These are phyloP conservation scores for Pneumocystis murina DNA, from an alignment of 1,139 yeast species.

Conservation along the genomic window DNA sequence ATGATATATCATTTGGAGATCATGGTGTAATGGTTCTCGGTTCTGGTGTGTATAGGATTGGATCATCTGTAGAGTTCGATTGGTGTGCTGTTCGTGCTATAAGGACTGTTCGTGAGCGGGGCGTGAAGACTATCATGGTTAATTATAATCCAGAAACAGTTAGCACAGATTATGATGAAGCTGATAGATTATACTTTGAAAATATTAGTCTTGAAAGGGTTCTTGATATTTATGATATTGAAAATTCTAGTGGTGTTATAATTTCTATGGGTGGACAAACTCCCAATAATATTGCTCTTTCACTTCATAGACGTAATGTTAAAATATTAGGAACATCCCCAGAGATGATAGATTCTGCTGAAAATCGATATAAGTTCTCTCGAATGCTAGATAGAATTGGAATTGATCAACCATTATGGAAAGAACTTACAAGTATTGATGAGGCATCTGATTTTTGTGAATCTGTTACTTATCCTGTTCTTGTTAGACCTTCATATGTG, in stretches of 20 bases:
- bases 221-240: slow-evolving; percentile 86
- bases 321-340: slow-evolving; percentile 95
- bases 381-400: slow-evolving; percentile 94
- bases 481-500: slow-evolving; percentile 95
- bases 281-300: slow-evolving; percentile 88
- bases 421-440: slow-evolving; percentile 81
- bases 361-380: slow-evolving; percentile 93
- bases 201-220: slow-evolving; percentile 91
- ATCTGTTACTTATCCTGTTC: slow-evolving; percentile 82
- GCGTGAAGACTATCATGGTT: slow-evolving; percentile 86
- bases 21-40: slow-evolving; percentile 84
- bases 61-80: slow-evolving; percentile 87
- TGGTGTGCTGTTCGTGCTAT: slow-evolving; percentile 96
- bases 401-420: slow-evolving; percentile 99
- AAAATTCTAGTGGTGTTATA: slow-evolving; percentile 80
- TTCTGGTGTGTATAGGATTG: slow-evolving; percentile 88
- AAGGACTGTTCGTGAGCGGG: slow-evolving; percentile 78
- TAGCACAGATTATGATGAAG: slow-evolving; percentile 95
- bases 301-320: slow-evolving; percentile 85
- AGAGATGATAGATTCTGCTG: slow-evolving; percentile 96
- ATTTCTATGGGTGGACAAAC: slow-evolving; percentile 99
- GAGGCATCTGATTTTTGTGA: slow-evolving; percentile 92
- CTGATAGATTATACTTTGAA: slow-evolving; percentile 92
- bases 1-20: slow-evolving; percentile 72
- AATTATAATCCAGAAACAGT: slow-evolving; percentile 98